These are phyloP conservation scores for Auricularia sp. DNA, from an alignment of 768 basidiomycete genomes.

Conservation along the genomic window DNA sequence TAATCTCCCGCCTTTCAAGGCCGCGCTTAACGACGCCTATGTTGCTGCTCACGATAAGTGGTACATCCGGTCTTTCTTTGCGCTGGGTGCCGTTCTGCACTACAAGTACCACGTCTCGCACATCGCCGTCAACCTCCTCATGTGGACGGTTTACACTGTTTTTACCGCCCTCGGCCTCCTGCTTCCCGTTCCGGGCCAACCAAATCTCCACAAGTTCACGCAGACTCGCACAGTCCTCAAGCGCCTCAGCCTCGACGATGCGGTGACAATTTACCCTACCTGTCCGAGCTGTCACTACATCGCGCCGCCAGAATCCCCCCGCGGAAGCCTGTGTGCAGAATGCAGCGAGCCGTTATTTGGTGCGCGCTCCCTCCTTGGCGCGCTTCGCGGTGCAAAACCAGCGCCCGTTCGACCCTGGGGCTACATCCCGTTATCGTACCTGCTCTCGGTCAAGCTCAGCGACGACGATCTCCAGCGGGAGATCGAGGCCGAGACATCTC, in stretches of 20 bases:
- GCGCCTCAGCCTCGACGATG: background rate
- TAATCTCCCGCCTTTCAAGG: no score
- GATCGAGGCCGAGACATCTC: background rate
- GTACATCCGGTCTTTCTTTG: background rate
- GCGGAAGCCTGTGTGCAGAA: background rate
- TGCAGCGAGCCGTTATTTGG: background rate
- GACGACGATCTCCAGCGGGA: background rate
- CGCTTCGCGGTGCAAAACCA: background rate
- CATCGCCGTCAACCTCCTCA: background rate
- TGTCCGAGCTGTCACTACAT: constrained; percentile 1
- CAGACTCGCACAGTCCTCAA: background rate
- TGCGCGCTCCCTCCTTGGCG: background rate
- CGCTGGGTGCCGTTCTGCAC: background rate
- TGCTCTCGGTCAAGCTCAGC: background rate
- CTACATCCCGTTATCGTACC: background rate
- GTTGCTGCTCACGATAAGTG: background rate
- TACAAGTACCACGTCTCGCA: background rate
- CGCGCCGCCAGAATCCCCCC: background rate
- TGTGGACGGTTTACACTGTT: background rate
- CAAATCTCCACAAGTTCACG: background rate
- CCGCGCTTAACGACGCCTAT: no score
- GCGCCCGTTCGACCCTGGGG: background rate
- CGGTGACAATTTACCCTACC: background rate
- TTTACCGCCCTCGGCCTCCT: background rate
- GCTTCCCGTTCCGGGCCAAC: background rate